phyloP scores from a whole-genome alignment of 2,329 filamentous ascomycete species.

The Aspergillus felis region DNA sequence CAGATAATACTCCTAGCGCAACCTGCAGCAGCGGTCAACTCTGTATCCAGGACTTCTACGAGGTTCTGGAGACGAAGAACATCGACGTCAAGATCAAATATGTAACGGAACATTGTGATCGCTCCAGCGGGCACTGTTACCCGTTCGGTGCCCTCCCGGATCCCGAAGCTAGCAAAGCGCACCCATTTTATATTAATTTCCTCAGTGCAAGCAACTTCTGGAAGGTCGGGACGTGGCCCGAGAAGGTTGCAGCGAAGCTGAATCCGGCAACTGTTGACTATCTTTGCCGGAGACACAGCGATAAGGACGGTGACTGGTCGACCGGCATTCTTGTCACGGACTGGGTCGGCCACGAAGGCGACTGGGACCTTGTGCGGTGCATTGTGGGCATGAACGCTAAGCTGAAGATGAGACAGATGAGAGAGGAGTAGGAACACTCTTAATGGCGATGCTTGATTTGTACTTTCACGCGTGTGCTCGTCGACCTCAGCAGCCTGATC shows the following conservation, averaged over 20 bases:
- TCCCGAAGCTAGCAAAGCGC: slow-evolving; percentile 44
- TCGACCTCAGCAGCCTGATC: background rate
- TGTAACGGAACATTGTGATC: slow-evolving; percentile 70
- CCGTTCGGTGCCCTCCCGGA: slow-evolving; percentile 32
- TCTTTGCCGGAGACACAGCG: slow-evolving; percentile 51
- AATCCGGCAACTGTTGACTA: slow-evolving; percentile 70
- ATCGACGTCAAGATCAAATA: slow-evolving; percentile 78
- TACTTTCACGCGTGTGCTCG: background rate
- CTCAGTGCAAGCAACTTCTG: slow-evolving; percentile 91
- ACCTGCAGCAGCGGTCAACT: slow-evolving; percentile 66
- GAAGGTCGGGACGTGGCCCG: slow-evolving; percentile 87
- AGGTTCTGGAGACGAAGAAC: slow-evolving; percentile 68
- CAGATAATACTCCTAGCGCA: slow-evolving; percentile 81
- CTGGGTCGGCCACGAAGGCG: slow-evolving; percentile 80
- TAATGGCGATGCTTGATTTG: background rate
- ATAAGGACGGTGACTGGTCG: slow-evolving; percentile 62
- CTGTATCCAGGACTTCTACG: slow-evolving; percentile 92
- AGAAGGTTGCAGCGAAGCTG: slow-evolving; percentile 79
- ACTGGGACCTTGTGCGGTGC: slow-evolving; percentile 86
- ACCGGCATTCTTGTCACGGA: slow-evolving; percentile 91
- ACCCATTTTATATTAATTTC: slow-evolving; percentile 85
- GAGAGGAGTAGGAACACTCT: slow-evolving; percentile 1
- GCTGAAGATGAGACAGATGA: slow-evolving; percentile 36
- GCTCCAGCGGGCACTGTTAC: slow-evolving; percentile 55
- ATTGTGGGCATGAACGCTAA: slow-evolving; percentile 88